These are phyloP conservation scores for Aspergillus niger DNA, from an alignment of 2,329 filamentous ascomycete genomes.

Conservation along the genomic window DNA sequence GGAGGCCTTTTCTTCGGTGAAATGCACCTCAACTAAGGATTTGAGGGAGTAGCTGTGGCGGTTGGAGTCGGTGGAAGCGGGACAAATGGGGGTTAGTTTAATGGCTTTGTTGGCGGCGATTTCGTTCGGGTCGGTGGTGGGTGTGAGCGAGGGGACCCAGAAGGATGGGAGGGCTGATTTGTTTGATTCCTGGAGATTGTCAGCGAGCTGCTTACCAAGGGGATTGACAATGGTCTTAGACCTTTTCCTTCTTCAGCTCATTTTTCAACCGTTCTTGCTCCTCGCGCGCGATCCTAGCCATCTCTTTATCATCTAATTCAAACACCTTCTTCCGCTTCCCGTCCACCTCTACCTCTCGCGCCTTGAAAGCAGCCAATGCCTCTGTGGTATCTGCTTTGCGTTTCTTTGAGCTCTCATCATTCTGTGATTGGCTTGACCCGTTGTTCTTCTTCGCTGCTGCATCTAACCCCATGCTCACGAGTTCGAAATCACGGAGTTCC, in stretches of 20 bases:
- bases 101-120: slow-evolving; percentile 60
- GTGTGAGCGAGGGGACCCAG: slow-evolving; percentile 87
- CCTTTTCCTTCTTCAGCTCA: slow-evolving; percentile 72
- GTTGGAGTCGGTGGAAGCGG: slow-evolving; percentile 66
- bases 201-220: slow-evolving; percentile 2
- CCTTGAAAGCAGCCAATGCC: slow-evolving; percentile 29
- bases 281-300: slow-evolving; percentile 67
- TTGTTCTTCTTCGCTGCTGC: slow-evolving; percentile 26
- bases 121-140: slow-evolving; percentile 60
- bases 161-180: slow-evolving; percentile 79
- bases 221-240: slow-evolving; percentile 31
- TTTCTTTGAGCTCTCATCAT: slow-evolving; percentile 24
- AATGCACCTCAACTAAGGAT: slow-evolving; percentile 72
- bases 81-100: slow-evolving; percentile 74
- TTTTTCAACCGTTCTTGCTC: slow-evolving; percentile 71
- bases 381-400: slow-evolving; percentile 34
- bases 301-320: slow-evolving; percentile 74
- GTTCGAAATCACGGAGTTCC: slow-evolving; percentile 80
- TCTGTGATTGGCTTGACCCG: slow-evolving; percentile 10
- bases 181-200: slow-evolving; percentile 50
- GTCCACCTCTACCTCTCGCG: slow-evolving; percentile 37
- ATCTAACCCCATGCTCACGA: slow-evolving; percentile 70
- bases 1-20: slow-evolving; percentile 68
- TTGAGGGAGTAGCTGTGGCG: slow-evolving; percentile 79
- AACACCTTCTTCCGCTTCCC: slow-evolving; percentile 72